phyloP scores from a whole-genome alignment of 106 monocot species.

The Phalaenopsis aphrodite region DNA sequence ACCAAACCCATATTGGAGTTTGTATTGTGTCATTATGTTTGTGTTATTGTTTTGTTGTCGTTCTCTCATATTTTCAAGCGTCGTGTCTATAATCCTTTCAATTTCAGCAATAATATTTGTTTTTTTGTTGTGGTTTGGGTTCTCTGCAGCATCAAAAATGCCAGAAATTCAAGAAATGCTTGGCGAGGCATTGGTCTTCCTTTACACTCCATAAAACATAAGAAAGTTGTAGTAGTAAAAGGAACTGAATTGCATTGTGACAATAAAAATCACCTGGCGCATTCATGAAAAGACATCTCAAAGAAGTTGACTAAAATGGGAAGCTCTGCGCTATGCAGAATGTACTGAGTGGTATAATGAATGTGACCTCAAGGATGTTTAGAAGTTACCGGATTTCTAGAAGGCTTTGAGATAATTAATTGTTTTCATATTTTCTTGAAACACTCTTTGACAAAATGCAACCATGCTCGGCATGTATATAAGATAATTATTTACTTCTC shows the following conservation, averaged over 20 bases:
- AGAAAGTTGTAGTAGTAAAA: background rate
- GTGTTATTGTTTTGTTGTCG: too few species aligned
- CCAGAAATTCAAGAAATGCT: background rate
- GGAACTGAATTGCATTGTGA: background rate
- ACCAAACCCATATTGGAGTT: too few species aligned
- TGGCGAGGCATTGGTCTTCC: background rate
- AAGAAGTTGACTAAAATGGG: background rate
- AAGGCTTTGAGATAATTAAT: background rate
- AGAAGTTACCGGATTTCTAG: background rate
- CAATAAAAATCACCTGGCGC: background rate
- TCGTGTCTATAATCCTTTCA: too few species aligned
- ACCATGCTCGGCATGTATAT: background rate
- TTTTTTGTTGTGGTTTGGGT: too few species aligned
- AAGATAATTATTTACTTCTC: background rate
- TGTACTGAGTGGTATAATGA: background rate
- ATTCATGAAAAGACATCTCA: background rate
- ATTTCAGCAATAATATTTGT: too few species aligned
- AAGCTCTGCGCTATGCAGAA: background rate
- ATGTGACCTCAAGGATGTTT: background rate
- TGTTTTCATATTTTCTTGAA: background rate
- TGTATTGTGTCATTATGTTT: too few species aligned
- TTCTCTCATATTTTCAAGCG: too few species aligned
- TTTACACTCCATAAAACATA: background rate
- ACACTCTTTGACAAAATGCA: background rate
- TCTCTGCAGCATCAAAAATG: background rate